Evolutionary conservation across 129 eudicot species (phyloP), one percentile per base, ranked within the genome.

Genomic region (Artemisia argyi): DNA sequence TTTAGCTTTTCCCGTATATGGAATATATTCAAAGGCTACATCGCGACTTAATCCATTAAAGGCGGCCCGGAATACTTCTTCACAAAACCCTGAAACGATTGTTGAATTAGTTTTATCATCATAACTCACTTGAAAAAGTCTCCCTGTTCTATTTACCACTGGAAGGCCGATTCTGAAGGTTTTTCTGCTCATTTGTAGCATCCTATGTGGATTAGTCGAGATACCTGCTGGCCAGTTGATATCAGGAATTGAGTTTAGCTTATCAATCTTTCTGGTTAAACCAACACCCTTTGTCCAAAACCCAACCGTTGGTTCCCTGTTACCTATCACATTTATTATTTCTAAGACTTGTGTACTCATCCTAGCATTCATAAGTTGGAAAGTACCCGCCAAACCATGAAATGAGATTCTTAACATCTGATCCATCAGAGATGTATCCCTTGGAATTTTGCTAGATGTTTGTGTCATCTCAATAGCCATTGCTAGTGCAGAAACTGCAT

Each of bases 241-340:
- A 10, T 58, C 12, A 1, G 50, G 10, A 24, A 70, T 30, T 15
- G 82, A 53, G 63, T 69, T 47, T 2, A 16, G 1, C 2, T 54
- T 26, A 16, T 53, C 62, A 9, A 78, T 68, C 18, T 69, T 22
- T 65, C 71, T 77, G 30, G 48, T 24, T 9, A 83, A 14, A 55
- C 75, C 88, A 69, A 28, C 60, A 2, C 46, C 39, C 0, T n/a
- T 9, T 52, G 80, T 78, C 93, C 93, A 89, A 60, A 82, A 84
- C 20, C 92, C 88, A 9, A 89, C 81, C 66, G 72, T 75, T 3
- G 30, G 75, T 46, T 75, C 77, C 22, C 72, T 73, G 57, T 53
- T 76, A 13, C 47, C 79, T 1, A 80, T 32, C 7, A 89, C 79
- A 64, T 82, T 87, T 7, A 78, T 39, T 28, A 89, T 65, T 66